phyloP scores from a whole-genome alignment of 129 eudicot genomes.

The Artemisia tridentata region DNA sequence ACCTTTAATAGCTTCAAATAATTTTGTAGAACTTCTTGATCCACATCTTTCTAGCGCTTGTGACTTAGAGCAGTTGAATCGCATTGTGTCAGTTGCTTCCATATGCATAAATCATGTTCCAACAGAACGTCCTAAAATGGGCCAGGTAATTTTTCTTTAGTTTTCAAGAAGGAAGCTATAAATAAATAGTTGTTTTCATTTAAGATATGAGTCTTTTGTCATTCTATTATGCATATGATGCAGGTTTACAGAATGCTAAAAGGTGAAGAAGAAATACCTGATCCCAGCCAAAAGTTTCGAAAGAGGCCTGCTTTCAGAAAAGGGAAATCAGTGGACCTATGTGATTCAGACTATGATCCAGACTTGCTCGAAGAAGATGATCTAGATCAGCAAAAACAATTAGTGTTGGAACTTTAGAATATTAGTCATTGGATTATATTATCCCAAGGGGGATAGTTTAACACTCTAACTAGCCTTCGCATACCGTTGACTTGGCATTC shows the following conservation, averaged over 20 bases:
- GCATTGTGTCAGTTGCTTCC: conserved; percentile 51
- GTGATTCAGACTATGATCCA: conserved; percentile 40
- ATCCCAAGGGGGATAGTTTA: too few relatives aligned
- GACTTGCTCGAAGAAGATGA: conserved; percentile 31
- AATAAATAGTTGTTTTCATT: not conserved
- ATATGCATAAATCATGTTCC: conserved; percentile 60
- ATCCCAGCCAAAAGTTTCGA: conserved; percentile 39
- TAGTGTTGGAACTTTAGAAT: conserved; percentile 34
- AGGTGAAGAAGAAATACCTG: conserved; percentile 42
- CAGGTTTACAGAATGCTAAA: conserved; percentile 68
- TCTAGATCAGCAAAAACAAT: conserved; percentile 40
- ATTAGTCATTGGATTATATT: not conserved
- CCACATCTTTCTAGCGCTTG: conserved; percentile 58
- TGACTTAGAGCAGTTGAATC: conserved; percentile 53
- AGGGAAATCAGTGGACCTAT: conserved; percentile 44
- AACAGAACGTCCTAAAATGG: conserved; percentile 72
- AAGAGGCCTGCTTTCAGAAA: conserved; percentile 57
- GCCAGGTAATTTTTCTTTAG: conserved; percentile 42
- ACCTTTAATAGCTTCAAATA: conserved; percentile 53
- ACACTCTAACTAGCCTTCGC: not conserved
- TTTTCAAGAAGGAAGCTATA: not conserved
- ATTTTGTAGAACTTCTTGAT: conserved; percentile 55
- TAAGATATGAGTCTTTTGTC: not conserved
- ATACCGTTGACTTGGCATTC: conserved; percentile 7
- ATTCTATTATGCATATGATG: conserved; percentile 18